These are phyloP conservation scores for Aspergillus haitiensis DNA, from an alignment of 495 filamentous ascomycete species.

Conservation along the genomic window DNA sequence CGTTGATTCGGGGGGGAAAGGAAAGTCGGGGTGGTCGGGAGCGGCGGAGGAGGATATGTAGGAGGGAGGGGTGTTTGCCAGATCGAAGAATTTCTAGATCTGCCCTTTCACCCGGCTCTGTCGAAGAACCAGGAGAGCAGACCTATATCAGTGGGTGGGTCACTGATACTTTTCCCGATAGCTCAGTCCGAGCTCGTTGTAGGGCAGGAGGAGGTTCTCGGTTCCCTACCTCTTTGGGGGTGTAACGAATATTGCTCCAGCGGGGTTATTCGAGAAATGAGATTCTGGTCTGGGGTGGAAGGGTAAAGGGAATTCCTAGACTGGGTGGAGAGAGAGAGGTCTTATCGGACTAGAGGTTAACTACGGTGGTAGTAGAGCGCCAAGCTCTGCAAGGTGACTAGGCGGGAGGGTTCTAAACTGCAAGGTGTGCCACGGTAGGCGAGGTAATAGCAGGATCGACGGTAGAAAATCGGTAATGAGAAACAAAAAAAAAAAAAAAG, in stretches of 20 bases:
- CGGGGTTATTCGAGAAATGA: not conserved
- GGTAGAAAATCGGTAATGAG: not conserved
- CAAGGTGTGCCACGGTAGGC: not conserved
- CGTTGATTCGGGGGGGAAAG: conserved; percentile 38
- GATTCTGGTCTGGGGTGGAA: conserved; percentile 10
- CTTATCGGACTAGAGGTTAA: conserved; percentile 25
- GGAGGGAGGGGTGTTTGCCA: conserved; percentile 59
- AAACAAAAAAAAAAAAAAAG: not conserved
- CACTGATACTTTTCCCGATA: conserved; percentile 26
- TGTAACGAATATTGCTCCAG: not conserved
- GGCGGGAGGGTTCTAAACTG: not conserved
- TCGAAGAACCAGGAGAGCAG: conserved; percentile 54
- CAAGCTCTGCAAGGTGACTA: conserved; percentile 17
- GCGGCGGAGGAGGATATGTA: conserved; percentile 53
- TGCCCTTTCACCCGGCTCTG: conserved; percentile 52
- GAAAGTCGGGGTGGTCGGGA: conserved; percentile 58
- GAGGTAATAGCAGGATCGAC: not conserved
- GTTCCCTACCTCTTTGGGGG: conserved; percentile 11
- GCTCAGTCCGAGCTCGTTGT: conserved; percentile 25
- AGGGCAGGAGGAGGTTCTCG: conserved; percentile 12
- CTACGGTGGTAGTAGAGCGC: conserved; percentile 13
- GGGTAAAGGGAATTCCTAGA: conserved; percentile 1
- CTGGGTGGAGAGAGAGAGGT: conserved; percentile 21
- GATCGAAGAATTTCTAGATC: conserved; percentile 54
- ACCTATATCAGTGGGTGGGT: conserved; percentile 37